These are phyloP conservation scores for Fraxinus pennsylvanica DNA, from an alignment of 257 asterid genomes.

Conservation along the genomic window DNA sequence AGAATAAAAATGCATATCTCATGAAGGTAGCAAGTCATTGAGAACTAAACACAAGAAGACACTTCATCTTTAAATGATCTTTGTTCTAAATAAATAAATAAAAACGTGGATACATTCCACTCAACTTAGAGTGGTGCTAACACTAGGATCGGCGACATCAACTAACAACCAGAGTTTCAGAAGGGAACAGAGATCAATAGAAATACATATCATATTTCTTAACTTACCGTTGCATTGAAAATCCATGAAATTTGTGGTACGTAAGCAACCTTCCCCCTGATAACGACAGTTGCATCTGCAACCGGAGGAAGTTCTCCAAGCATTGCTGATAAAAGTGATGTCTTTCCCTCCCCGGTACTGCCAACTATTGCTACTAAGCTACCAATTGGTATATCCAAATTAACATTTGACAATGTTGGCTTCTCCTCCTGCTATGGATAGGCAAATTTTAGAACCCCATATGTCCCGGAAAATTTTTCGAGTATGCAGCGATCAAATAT, in stretches of 20 bases:
- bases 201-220: constrained; percentile 9
- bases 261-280: constrained; percentile 91
- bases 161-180: neutral
- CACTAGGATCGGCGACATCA: neutral
- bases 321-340: constrained; percentile 94
- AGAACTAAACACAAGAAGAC: neutral
- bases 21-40: constrained; percentile 9
- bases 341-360: constrained; percentile 97
- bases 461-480: constrained; percentile 3
- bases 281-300: constrained; percentile 58
- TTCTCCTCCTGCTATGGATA: constrained; percentile 61
- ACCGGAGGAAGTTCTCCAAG: constrained; percentile 93
- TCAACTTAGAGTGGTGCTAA: constrained; percentile 3
- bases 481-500: constrained; percentile 20
- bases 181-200: neutral
- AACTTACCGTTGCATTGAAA: constrained; percentile 91
- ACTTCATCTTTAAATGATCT: neutral
- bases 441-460: constrained; percentile 13
- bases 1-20: constrained; percentile 24
- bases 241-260: constrained; percentile 99
- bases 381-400: constrained; percentile 85
- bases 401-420: constrained; percentile 75
- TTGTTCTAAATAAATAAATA: neutral
- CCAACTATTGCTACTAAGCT: constrained; percentile 94
- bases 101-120: constrained; percentile 14